Evolutionary conservation across 1,284 basidiomycete genomes (phyloP), one percentile per base, ranked within the genome.

Genomic region (Cryptococcus sp.): DNA sequence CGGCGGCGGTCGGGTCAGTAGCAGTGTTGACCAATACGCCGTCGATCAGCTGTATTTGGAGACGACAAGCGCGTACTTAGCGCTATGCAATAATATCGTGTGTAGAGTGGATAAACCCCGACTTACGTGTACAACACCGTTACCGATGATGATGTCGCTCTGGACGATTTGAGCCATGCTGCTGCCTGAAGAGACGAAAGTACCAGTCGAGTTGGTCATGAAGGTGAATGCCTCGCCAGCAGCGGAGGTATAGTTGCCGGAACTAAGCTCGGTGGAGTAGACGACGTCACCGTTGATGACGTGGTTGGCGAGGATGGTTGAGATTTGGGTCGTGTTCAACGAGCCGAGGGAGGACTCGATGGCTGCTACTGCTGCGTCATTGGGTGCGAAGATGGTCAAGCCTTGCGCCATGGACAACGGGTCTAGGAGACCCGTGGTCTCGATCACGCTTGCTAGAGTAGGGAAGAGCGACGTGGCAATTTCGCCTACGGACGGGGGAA

Each of bases 351-450:
- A 56, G 2, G 78, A 63, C 10, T 81, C 66, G 0, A 80, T 77
- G 0, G 76, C 77, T 34, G 67, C 58, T 45, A 89, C 63, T 2
- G 85, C 86, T 2, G 74, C 74, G 63, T 86, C 80, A 58, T 78
- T 81, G 3, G 88, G 89, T 1, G 85, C 84, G 71, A 91, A 90
- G 49, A 89, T 67, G 1, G 89, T 91, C 59, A 87, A 81, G 4
- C 88, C 89, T n/a, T 67, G 73, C 4, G 79, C 68, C 1, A 63
- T 60, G 10, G 78, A 75, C 19, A 86, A 60, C 34, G 78, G 66
- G 22, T 78, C 66, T 25, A 82, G 74, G n/a, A 84, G 65, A 13
- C 80, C 77, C 8, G 75, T 59, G 8, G 67, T 70, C 46, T 74
- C 61, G 51, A 79, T 76, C 7, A 79, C 71, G 25, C 69, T 67